Evolutionary conservation across 140 eudicot species (phyloP).

Genomic region (Bidens hawaiensis): DNA sequence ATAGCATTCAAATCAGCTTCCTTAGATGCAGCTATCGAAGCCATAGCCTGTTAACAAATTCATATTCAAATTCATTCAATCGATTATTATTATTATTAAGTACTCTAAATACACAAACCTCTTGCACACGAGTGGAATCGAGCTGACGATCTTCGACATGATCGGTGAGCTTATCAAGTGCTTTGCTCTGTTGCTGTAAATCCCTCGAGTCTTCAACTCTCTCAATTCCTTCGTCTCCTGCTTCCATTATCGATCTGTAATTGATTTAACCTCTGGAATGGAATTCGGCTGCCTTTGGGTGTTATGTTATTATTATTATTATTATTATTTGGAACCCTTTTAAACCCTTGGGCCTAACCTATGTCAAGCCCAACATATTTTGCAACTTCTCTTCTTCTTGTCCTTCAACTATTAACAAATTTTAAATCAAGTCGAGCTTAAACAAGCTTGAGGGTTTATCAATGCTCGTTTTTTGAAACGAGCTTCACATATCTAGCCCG

Average conservation of each 20-base stretch:
- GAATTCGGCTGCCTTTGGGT: background rate
- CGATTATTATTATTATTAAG: background rate
- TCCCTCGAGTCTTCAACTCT: constrained; percentile 73
- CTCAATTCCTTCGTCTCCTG: constrained; percentile 73
- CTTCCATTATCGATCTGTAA: constrained; percentile 44
- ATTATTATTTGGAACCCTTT: no score
- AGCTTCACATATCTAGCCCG: no score
- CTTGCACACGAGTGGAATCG: constrained; percentile 94
- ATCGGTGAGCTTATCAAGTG: constrained; percentile 92
- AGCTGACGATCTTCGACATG: constrained; percentile 99
- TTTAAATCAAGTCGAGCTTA: no score
- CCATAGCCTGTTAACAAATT: constrained; percentile 64
- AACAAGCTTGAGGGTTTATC: no score
- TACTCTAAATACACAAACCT: constrained; percentile 21
- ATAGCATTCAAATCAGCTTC: constrained; percentile 97
- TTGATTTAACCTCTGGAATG: no score
- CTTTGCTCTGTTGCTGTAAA: constrained; percentile 94
- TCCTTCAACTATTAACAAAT: no score
- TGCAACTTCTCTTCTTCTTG: no score
- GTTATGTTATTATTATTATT: no score
- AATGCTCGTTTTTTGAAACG: no score
- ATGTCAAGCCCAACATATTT: no score
- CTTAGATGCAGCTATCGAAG: constrained; percentile 87
- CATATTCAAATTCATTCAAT: no score
- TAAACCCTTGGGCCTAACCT: no score